A percentile compares a stretch with the other conserved stretches of the same genome.
phyloP scores from a whole-genome alignment of 2,329 filamentous ascomycete genomes.

The Pseudovirgaria hyperparasitica region DNA sequence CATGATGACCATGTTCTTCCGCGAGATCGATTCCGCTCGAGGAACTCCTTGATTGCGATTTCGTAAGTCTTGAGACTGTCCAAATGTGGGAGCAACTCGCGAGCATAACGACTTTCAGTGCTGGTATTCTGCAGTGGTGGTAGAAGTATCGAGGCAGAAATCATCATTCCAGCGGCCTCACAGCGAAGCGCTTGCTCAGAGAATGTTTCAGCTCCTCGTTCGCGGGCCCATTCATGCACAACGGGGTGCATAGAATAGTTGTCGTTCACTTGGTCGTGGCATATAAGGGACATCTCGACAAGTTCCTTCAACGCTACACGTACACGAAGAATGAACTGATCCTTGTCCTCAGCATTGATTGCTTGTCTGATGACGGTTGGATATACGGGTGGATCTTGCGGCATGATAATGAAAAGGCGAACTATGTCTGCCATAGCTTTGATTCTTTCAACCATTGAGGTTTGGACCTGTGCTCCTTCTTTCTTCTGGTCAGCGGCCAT shows the following conservation, averaged over 20 bases:
- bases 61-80: slow-evolving; percentile 10
- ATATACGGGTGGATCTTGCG: slow-evolving; percentile 6
- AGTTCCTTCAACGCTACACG: slow-evolving; percentile 11
- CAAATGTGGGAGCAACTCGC: slow-evolving; percentile 16
- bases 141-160: slow-evolving; percentile 14
- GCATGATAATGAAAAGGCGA: too few species aligned
- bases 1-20: slow-evolving; percentile 3
- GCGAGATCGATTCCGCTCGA: background rate
- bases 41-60: slow-evolving; percentile 1
- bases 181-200: slow-evolving; percentile 18
- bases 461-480: background rate
- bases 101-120: slow-evolving; percentile 8
- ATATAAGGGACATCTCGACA: slow-evolving; percentile 12
- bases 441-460: slow-evolving; percentile 1
- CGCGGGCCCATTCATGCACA: slow-evolving; percentile 19
- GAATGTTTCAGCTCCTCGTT: slow-evolving; percentile 12
- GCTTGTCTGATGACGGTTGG: slow-evolving; percentile 8
- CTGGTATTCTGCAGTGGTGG: slow-evolving; percentile 9
- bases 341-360: slow-evolving; percentile 7
- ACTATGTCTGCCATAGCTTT: too few species aligned
- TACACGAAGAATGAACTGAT: slow-evolving; percentile 7
- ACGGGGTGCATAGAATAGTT: slow-evolving; percentile 20
- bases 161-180: slow-evolving; percentile 12
- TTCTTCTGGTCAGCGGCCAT: background rate
- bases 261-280: slow-evolving; percentile 8